These are phyloP conservation scores for Mycena polygramma DNA, from an alignment of 768 basidiomycete genomes.

Conservation along the genomic window DNA sequence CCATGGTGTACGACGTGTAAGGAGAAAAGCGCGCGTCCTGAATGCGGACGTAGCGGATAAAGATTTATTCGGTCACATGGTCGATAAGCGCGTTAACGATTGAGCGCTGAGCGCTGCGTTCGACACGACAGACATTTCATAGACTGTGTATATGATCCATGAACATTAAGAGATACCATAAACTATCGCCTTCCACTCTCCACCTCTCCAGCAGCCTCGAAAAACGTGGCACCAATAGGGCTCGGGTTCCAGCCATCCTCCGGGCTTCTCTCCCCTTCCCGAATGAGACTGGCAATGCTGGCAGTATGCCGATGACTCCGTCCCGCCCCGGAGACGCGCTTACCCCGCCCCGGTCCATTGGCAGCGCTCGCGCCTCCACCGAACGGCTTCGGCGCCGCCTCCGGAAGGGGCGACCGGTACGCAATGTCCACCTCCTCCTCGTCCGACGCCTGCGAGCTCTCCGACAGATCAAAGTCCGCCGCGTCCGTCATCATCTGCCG, in stretches of 20 bases:
- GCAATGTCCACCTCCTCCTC: conserved; percentile 78
- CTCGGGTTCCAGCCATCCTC: conserved; percentile 90
- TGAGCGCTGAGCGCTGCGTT: too few relatives aligned
- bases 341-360: conserved; percentile 37
- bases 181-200: conserved; percentile 37
- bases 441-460: conserved; percentile 67
- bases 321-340: conserved; percentile 39
- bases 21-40: neutral
- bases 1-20: conserved; percentile 16
- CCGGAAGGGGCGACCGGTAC: conserved; percentile 74
- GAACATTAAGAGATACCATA: conserved; percentile 1
- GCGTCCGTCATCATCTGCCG: conserved; percentile 54
- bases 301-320: conserved; percentile 83
- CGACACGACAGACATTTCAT: too few relatives aligned
- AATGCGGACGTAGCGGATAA: conserved; percentile 12
- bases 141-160: neutral
- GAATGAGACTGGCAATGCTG: conserved; percentile 85
- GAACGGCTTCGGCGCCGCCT: conserved; percentile 51
- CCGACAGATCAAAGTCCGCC: conserved; percentile 68
- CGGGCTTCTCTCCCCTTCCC: conserved; percentile 78
- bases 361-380: conserved; percentile 34
- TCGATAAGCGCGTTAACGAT: neutral
- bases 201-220: conserved; percentile 58
- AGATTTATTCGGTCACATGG: conserved; percentile 7
- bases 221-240: conserved; percentile 61